Percentiles rank a stretch among this genome's conserved stretches.
Conservation (phyloP, 2,329 filamentous ascomycete genomes). For the Epichloe elymi region DNA sequence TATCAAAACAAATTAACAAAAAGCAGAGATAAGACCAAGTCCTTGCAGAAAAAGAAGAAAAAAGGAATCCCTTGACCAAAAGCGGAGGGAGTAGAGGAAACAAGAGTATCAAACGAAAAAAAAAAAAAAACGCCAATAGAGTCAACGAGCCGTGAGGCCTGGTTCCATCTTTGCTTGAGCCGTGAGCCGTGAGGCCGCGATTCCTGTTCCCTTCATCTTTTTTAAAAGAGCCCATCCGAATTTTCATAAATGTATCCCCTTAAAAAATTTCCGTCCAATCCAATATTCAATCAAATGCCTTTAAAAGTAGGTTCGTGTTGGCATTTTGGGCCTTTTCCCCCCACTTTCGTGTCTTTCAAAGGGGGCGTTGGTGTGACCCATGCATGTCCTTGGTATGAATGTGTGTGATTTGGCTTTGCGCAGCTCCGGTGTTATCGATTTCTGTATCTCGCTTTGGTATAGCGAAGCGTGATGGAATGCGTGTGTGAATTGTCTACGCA, state of each 20-base stretch:
- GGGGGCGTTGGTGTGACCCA: no score
- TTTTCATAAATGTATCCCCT: neutral
- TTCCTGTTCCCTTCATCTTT: conserved; percentile 6
- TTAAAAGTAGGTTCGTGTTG: neutral
- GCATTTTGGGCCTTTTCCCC: neutral
- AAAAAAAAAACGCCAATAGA: conserved; percentile 4
- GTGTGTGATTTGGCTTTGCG: neutral
- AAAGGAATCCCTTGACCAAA: neutral
- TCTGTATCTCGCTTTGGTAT: neutral
- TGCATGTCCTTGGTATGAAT: no score
- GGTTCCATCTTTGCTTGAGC: conserved; percentile 14
- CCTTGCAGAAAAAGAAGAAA: neutral
- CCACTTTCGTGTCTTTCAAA: neutral
- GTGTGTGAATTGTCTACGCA: neutral
- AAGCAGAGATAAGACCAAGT: neutral
- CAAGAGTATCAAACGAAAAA: neutral
- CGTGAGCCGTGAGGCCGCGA: conserved; percentile 18
- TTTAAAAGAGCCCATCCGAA: conserved; percentile 2
- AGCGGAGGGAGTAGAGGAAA: neutral
- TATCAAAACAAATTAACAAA: neutral
- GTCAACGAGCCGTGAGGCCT: conserved; percentile 17
- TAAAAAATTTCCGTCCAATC: neutral
- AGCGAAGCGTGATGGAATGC: neutral
- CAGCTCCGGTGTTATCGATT: neutral
- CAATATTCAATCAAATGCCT: neutral